These are phyloP conservation scores for Pyrrhoderma noxium DNA, from an alignment of 1,284 basidiomycete species.

Conservation along the genomic window DNA sequence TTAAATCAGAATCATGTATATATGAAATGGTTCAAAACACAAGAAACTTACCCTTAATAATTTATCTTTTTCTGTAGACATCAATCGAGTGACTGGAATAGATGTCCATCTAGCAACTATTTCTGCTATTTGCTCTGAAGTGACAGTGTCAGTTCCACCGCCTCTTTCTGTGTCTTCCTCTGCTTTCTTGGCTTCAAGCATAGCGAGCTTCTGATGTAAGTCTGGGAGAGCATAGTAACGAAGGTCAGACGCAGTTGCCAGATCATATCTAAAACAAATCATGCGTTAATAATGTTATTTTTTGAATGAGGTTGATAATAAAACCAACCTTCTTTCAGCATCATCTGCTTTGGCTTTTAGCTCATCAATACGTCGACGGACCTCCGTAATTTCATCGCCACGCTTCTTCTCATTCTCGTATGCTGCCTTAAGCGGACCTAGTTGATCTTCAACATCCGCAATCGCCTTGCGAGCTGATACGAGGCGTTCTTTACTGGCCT, in stretches of 20 bases:
- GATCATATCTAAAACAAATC: conserved; percentile 52
- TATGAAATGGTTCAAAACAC: not conserved
- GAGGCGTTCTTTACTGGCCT: conserved; percentile 86
- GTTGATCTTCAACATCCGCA: conserved; percentile 81
- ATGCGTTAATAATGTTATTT: not conserved
- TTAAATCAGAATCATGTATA: conserved; percentile 19
- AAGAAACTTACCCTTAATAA: conserved; percentile 38
- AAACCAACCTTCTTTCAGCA: conserved; percentile 74
- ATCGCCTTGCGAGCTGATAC: conserved; percentile 72
- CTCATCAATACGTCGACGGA: conserved; percentile 85
- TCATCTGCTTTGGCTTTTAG: conserved; percentile 91
- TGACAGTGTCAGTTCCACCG: conserved; percentile 71
- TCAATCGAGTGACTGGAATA: conserved; percentile 82
- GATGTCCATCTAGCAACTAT: conserved; percentile 87
- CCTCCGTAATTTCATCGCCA: conserved; percentile 78
- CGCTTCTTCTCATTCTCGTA: conserved; percentile 88
- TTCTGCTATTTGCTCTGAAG: conserved; percentile 85
- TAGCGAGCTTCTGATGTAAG: conserved; percentile 66
- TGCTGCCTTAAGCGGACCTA: conserved; percentile 82
- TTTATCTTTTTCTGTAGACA: conserved; percentile 91
- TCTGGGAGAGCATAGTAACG: conserved; percentile 93
- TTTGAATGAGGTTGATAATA: no score
- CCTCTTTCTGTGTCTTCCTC: conserved; percentile 54
- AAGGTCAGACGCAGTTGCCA: conserved; percentile 84
- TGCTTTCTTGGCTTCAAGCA: conserved; percentile 67